Evolutionary conservation across 148 eudicot species (phyloP).

Genomic region (Arctostaphylos glauca): DNA sequence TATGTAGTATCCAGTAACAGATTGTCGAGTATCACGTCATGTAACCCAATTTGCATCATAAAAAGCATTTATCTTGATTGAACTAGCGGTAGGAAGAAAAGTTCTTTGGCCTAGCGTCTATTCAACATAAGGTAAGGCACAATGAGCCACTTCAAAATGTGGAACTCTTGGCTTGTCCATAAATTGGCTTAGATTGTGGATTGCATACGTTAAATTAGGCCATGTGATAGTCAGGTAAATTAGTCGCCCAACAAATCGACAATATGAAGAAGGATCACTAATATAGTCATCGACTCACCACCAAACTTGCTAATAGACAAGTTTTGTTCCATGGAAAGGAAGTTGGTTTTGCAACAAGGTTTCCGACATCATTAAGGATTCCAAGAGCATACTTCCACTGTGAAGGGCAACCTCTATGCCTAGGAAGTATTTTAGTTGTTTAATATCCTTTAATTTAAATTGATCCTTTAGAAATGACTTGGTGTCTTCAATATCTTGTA

Average conservation of each 20-base stretch:
- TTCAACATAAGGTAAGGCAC: not conserved
- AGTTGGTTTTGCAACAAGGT: not conserved
- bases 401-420: not conserved
- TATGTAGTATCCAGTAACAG: not conserved
- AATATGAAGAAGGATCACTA: no score
- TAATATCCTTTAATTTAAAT: not conserved
- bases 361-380: not conserved
- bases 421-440: no score
- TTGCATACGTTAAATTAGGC: not conserved
- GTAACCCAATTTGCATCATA: not conserved
- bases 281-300: not conserved
- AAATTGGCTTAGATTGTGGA: not conserved
- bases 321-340: not conserved
- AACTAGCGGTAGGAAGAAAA: not conserved
- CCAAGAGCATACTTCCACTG: not conserved
- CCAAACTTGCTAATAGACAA: not conserved
- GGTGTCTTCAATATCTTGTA: no score
- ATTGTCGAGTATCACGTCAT: not conserved
- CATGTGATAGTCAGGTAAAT: not conserved
- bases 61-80: not conserved
- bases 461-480: not conserved
- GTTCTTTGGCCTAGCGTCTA: not conserved
- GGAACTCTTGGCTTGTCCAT: not conserved
- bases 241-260: no score
- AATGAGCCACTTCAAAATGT: not conserved